Evolutionary conservation across 23 red algal species (phyloP).

Genomic region (Pyropia yezoensis): DNA sequence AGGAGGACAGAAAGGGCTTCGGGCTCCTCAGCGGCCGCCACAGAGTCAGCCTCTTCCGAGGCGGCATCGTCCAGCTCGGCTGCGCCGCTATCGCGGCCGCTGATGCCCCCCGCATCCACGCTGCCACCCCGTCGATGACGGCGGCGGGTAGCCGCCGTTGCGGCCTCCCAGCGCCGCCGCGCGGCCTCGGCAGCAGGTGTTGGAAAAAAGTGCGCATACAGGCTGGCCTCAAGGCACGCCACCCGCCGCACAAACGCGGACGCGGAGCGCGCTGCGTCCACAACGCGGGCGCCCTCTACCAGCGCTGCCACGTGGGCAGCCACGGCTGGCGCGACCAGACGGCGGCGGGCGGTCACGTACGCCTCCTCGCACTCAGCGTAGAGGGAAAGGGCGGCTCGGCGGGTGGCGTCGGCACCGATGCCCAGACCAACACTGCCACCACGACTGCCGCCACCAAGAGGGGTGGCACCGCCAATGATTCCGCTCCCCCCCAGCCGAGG

Average conservation of each 20-base stretch:
- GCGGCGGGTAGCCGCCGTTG: background rate
- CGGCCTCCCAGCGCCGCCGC: background rate
- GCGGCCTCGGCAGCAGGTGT: background rate
- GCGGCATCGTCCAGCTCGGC: background rate
- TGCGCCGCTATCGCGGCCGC: conserved; percentile 1
- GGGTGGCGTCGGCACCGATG: conserved; percentile 6
- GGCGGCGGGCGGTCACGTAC: conserved; percentile 47
- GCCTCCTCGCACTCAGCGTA: conserved; percentile 66
- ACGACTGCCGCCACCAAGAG: too few species aligned
- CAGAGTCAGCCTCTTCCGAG: conserved; percentile 10
- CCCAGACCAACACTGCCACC: too few species aligned
- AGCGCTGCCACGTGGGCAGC: conserved; percentile 41
- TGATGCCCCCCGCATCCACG: background rate
- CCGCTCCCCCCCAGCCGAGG: too few species aligned
- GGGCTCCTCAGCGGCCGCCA: conserved; percentile 11
- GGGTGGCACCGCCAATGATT: too few species aligned
- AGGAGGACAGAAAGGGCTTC: conserved; percentile 12
- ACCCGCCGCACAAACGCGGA: conserved; percentile 44
- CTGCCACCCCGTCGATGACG: background rate
- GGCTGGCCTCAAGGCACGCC: conserved; percentile 45
- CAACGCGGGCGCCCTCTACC: conserved; percentile 39
- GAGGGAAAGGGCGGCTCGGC: conserved; percentile 31
- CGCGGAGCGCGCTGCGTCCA: conserved; percentile 42
- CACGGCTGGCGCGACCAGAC: conserved; percentile 41
- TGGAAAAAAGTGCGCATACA: conserved; percentile 75